Conservation (phyloP, 2,329 filamentous ascomycete species). For the Ascochyta rabiei region DNA sequence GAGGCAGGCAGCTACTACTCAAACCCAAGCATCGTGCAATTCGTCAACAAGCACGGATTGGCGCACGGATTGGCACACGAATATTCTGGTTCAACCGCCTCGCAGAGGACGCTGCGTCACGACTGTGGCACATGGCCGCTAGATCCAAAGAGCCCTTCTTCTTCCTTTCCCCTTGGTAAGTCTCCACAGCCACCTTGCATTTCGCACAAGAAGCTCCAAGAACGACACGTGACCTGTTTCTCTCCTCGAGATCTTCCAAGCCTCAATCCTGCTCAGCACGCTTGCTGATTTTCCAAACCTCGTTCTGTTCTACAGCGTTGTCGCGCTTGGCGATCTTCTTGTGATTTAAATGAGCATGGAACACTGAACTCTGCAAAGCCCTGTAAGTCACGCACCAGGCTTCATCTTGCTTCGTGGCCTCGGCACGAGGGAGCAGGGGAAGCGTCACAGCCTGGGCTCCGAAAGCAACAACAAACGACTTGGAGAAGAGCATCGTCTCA, state of each 20-base stretch:
- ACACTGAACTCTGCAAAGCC: background rate
- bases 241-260: background rate
- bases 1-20: background rate
- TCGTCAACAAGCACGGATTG: background rate
- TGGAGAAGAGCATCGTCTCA: background rate
- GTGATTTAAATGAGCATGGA: background rate
- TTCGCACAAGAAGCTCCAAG: background rate
- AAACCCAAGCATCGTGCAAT: background rate
- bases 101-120: conserved; percentile 6
- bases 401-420: conserved; percentile 1
- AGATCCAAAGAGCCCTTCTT: background rate
- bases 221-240: background rate
- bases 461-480: background rate
- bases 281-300: background rate
- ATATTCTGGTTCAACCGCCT: background rate
- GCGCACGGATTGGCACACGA: background rate
- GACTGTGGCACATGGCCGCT: background rate
- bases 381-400: background rate
- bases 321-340: background rate
- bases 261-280: background rate
- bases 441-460: background rate
- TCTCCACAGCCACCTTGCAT: background rate
- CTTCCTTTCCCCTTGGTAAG: background rate
- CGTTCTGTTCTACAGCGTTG: background rate
- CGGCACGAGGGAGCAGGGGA: background rate